A percentile compares a stretch with the other conserved stretches of the same genome.
phyloP scores from a whole-genome alignment of 352 stramenopile species.

The Phytophthora chlamydospora region DNA sequence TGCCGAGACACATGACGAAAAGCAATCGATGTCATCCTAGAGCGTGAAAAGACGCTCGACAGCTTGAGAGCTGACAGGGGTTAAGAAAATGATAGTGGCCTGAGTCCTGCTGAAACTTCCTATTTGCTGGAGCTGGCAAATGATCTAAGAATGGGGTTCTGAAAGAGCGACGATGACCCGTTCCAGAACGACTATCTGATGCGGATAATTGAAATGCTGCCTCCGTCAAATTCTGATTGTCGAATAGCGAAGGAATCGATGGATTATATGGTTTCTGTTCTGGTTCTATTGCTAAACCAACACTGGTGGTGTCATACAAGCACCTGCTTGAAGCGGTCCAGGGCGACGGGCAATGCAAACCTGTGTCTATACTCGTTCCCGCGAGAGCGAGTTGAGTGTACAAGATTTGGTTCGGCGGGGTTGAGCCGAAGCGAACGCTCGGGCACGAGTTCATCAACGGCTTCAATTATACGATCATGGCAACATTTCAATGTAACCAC shows the following conservation, averaged over 20 bases:
- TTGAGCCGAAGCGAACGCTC: not conserved
- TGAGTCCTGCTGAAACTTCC: not conserved
- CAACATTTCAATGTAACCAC: not conserved
- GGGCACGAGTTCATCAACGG: not conserved
- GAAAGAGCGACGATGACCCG: slow-evolving; percentile 22
- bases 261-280: not conserved
- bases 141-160: slow-evolving; percentile 2
- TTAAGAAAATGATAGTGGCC: not conserved
- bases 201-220: not conserved
- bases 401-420: no score
- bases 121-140: not conserved
- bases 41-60: not conserved
- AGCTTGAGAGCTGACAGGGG: not conserved
- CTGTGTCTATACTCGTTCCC: no score
- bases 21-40: not conserved
- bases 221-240: slow-evolving; percentile 26
- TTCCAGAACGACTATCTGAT: slow-evolving; percentile 30
- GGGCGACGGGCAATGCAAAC: no score
- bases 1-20: not conserved
- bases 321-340: not conserved
- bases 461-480: not conserved
- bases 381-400: no score
- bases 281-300: no score
- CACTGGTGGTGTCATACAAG: not conserved
- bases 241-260: slow-evolving; percentile 9